phyloP scores from a whole-genome alignment of 805 yeast genomes.

The Ogataea parapolymorpha region DNA sequence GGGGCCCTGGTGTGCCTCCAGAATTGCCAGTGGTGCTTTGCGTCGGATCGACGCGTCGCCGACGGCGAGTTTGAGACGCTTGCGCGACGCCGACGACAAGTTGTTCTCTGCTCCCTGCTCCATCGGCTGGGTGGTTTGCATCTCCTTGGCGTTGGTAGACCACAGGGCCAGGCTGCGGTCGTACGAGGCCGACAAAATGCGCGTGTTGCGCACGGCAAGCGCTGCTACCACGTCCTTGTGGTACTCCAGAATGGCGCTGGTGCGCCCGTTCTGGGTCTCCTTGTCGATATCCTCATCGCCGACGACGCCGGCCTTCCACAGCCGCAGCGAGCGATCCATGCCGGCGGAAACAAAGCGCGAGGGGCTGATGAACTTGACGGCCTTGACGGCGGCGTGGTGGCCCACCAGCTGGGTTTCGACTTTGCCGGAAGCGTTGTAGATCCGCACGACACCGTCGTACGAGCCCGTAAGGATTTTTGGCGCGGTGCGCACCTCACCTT shows the following conservation, averaged over 20 bases:
- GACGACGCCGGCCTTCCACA: slow-evolving; percentile 70
- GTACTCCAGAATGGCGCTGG: slow-evolving; percentile 83
- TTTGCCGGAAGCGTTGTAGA: slow-evolving; percentile 79
- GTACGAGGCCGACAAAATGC: slow-evolving; percentile 80
- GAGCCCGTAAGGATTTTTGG: slow-evolving; percentile 79
- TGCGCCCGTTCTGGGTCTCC: slow-evolving; percentile 53
- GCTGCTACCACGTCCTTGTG: slow-evolving; percentile 86
- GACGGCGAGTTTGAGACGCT: slow-evolving; percentile 79
- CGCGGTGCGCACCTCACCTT: slow-evolving; percentile 33
- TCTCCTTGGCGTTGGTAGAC: slow-evolving; percentile 84
- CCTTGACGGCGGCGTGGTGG: slow-evolving; percentile 82
- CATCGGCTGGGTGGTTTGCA: slow-evolving; percentile 54
- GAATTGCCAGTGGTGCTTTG: slow-evolving; percentile 73
- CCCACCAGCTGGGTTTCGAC: slow-evolving; percentile 81
- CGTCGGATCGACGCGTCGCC: slow-evolving; percentile 73
- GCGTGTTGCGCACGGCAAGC: slow-evolving; percentile 57
- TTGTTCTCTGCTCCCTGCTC: slow-evolving; percentile 41
- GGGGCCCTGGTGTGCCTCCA: slow-evolving; percentile 82
- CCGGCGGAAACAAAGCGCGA: slow-evolving; percentile 81
- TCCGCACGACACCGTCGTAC: slow-evolving; percentile 91
- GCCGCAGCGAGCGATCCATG: slow-evolving; percentile 80
- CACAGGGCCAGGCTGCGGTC: slow-evolving; percentile 81
- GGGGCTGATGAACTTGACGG: slow-evolving; percentile 74
- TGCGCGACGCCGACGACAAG: slow-evolving; percentile 76
- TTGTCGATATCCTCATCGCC: slow-evolving; percentile 44